Conservation (phyloP, 345 rosid genomes). For the Eucalyptus polybractea region DNA sequence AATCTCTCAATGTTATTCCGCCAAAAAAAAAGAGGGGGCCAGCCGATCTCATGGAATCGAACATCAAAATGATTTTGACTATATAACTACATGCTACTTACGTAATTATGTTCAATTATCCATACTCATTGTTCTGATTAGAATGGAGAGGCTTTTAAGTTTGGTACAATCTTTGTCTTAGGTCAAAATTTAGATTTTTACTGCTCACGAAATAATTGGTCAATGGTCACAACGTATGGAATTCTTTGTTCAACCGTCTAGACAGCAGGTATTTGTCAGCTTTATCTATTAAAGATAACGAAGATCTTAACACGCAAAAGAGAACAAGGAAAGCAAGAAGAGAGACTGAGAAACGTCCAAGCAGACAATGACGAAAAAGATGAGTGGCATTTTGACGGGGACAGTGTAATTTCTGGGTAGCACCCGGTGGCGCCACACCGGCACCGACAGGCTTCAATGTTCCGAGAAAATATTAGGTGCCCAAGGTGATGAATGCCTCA, state of each 20-base stretch:
- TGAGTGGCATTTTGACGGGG: no score
- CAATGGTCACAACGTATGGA: background rate
- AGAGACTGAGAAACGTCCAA: no score
- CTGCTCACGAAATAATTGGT: background rate
- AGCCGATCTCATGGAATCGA: background rate
- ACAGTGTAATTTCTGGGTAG: no score
- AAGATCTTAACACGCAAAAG: background rate
- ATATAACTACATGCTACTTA: background rate
- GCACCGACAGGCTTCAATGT: no score
- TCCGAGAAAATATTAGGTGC: no score
- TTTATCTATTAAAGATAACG: background rate
- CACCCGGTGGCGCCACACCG: no score
- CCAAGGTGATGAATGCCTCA: no score
- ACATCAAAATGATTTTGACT: background rate
- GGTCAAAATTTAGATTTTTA: no score
- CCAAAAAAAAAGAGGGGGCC: background rate
- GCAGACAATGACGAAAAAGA: no score
- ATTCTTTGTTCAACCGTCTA: background rate
- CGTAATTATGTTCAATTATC: background rate
- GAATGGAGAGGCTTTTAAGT: no score
- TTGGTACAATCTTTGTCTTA: no score
- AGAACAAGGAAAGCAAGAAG: background rate
- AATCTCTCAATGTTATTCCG: background rate
- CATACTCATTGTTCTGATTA: background rate
- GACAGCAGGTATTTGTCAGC: background rate